These are phyloP conservation scores for Nitzschia sp. DNA, from an alignment of 108 stramenopile genomes.

Conservation along the genomic window DNA sequence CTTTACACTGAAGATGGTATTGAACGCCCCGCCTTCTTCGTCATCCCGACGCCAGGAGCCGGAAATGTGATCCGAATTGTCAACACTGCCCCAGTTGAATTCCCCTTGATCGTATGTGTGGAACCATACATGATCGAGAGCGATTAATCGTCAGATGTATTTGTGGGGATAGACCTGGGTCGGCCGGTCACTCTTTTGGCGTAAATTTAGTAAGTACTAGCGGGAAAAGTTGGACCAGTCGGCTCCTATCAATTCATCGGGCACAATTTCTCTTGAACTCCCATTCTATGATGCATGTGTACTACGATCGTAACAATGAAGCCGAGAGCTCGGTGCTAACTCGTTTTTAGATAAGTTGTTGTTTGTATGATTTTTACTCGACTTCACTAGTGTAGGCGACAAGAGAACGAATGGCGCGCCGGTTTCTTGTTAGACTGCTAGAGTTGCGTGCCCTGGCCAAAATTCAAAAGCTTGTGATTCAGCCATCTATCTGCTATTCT, in stretches of 20 bases:
- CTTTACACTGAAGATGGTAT: slow-evolving; percentile 67
- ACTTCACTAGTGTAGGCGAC: no score
- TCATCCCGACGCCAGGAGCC: slow-evolving; percentile 59
- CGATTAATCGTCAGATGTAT: not conserved
- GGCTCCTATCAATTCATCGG: not conserved
- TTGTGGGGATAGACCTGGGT: not conserved
- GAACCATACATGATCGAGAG: slow-evolving; percentile 22
- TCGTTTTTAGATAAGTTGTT: no score
- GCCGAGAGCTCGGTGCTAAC: not conserved
- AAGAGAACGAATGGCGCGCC: no score
- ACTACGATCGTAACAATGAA: not conserved
- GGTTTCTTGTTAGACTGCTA: no score
- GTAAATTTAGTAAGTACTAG: not conserved
- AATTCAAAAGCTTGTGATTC: no score
- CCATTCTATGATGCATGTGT: slow-evolving; percentile 4
- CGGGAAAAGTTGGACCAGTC: slow-evolving; percentile 1
- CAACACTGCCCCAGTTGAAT: slow-evolving; percentile 65
- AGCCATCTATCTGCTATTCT: no score
- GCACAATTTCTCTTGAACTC: not conserved
- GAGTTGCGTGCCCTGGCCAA: no score
- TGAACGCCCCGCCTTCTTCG: slow-evolving; percentile 58
- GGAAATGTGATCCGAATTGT: slow-evolving; percentile 65
- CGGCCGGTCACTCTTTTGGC: not conserved
- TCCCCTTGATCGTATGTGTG: slow-evolving; percentile 69
- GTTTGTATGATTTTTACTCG: no score